Percentiles rank a stretch among this genome's conserved stretches.
phyloP scores from a whole-genome alignment of 2,329 filamentous ascomycete species.

The Neonectria punicea region DNA sequence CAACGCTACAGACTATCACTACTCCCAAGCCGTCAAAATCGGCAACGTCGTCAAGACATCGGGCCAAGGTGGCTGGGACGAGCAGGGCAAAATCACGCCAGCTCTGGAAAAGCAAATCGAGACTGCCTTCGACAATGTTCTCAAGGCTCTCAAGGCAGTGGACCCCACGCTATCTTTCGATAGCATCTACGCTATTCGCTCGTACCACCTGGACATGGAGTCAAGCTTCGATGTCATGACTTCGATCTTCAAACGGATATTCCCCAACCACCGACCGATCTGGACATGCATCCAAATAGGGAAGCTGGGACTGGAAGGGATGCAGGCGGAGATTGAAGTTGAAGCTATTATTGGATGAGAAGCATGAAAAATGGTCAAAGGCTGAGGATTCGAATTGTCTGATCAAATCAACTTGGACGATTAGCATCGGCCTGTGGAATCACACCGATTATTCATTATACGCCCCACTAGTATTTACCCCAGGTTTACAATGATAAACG shows the following conservation, averaged over 20 bases:
- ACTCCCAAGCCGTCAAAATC: slow-evolving; percentile 25
- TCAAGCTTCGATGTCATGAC: slow-evolving; percentile 25
- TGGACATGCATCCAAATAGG: slow-evolving; percentile 29
- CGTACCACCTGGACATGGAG: slow-evolving; percentile 25
- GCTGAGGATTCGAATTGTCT: too few relatives aligned
- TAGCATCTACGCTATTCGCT: slow-evolving; percentile 19
- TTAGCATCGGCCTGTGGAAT: not conserved
- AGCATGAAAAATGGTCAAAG: too few relatives aligned
- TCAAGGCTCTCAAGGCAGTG: slow-evolving; percentile 13
- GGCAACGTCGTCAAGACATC: slow-evolving; percentile 23
- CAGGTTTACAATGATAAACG: not conserved
- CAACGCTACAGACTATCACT: slow-evolving; percentile 20
- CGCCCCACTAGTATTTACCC: not conserved
- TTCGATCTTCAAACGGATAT: slow-evolving; percentile 20
- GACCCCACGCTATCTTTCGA: slow-evolving; percentile 13
- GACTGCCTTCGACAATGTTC: slow-evolving; percentile 17
- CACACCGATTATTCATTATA: not conserved
- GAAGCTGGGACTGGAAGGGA: slow-evolving; percentile 23
- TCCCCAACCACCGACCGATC: slow-evolving; percentile 22
- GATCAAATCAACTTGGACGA: not conserved
- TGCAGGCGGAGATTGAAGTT: slow-evolving; percentile 28
- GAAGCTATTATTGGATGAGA: slow-evolving; percentile 7
- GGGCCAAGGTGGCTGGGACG: slow-evolving; percentile 28
- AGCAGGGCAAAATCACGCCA: slow-evolving; percentile 11
- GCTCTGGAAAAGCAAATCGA: slow-evolving; percentile 17